A percentile compares a stretch with the other conserved stretches of the same genome.
phyloP scores from a whole-genome alignment of 2,329 filamentous ascomycete species.

The Plenodomus lindquistii region DNA sequence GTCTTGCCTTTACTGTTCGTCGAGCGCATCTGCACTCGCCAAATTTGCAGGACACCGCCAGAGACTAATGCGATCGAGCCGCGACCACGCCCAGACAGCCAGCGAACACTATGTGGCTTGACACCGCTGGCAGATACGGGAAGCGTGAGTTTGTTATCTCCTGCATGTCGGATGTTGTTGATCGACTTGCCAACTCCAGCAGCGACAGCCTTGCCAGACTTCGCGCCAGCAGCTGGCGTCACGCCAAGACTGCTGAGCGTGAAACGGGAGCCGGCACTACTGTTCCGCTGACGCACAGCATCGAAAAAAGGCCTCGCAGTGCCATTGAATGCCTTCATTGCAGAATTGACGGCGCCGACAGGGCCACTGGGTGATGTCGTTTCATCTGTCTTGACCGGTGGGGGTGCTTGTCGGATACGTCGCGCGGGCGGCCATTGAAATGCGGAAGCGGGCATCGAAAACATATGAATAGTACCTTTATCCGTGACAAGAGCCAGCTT shows the following conservation, averaged over 20 bases:
- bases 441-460: slow-evolving; percentile 80
- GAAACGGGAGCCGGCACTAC: slow-evolving; percentile 37
- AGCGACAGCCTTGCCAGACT: slow-evolving; percentile 72
- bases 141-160: slow-evolving; percentile 74
- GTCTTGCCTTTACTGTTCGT: slow-evolving; percentile 44
- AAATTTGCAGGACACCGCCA: slow-evolving; percentile 68
- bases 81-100: slow-evolving; percentile 66
- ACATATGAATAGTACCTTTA: slow-evolving; percentile 90
- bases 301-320: slow-evolving; percentile 46
- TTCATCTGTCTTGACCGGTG: slow-evolving; percentile 34
- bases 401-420: slow-evolving; percentile 38
- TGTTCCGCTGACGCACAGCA: slow-evolving; percentile 42
- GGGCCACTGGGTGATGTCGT: slow-evolving; percentile 38
- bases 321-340: slow-evolving; percentile 51
- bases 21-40: slow-evolving; percentile 59
- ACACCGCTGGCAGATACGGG: slow-evolving; percentile 60
- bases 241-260: slow-evolving; percentile 44
- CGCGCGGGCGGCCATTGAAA: slow-evolving; percentile 83
- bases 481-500: slow-evolving; percentile 88
- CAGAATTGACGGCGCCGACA: slow-evolving; percentile 40
- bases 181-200: slow-evolving; percentile 75
- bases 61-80: slow-evolving; percentile 68
- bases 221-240: slow-evolving; percentile 55
- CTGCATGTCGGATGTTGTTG: slow-evolving; percentile 71
- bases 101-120: slow-evolving; percentile 64